phyloP scores from a whole-genome alignment of 768 basidiomycete species.

The Hygrophorus pudorinus region DNA sequence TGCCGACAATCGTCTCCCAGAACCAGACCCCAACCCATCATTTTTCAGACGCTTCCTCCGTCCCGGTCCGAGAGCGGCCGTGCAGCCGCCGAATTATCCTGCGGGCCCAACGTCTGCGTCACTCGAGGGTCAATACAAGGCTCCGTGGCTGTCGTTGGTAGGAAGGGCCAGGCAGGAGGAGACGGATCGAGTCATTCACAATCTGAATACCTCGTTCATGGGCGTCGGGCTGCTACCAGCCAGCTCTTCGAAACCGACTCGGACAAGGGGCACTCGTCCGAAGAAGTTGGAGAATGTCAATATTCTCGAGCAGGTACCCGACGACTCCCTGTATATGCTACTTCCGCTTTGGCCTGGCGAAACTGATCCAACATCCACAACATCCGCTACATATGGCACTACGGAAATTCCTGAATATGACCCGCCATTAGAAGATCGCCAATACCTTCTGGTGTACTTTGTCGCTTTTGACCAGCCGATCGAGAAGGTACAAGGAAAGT shows the following conservation, averaged over 20 bases:
- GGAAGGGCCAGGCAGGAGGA: slow-evolving; percentile 59
- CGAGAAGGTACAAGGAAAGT: slow-evolving; percentile 2
- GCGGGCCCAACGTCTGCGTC: slow-evolving; percentile 13
- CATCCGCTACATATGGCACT: slow-evolving; percentile 8
- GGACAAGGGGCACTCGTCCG: slow-evolving; percentile 16
- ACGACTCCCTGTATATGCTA: slow-evolving; percentile 72
- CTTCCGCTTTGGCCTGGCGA: slow-evolving; percentile 79
- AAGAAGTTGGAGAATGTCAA: slow-evolving; percentile 10
- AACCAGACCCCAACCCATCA: slow-evolving; percentile 3
- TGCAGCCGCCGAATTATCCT: background rate
- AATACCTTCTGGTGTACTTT: slow-evolving; percentile 77
- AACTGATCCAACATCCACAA: slow-evolving; percentile 45
- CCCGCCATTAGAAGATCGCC: slow-evolving; percentile 39
- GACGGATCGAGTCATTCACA: slow-evolving; percentile 56
- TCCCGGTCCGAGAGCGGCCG: slow-evolving; percentile 1
- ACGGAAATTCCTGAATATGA: slow-evolving; percentile 18
- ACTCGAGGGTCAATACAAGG: slow-evolving; percentile 22
- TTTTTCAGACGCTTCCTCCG: slow-evolving; percentile 5
- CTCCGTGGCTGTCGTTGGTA: slow-evolving; percentile 59
- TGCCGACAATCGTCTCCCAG: slow-evolving; percentile 2
- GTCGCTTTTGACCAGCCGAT: slow-evolving; percentile 20
- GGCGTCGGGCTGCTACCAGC: slow-evolving; percentile 71
- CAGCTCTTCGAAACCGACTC: slow-evolving; percentile 18
- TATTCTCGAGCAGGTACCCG: slow-evolving; percentile 52
- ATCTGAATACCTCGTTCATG: slow-evolving; percentile 66